phyloP scores from a whole-genome alignment of 2,329 filamentous ascomycete genomes.

The Microdochium nivale region DNA sequence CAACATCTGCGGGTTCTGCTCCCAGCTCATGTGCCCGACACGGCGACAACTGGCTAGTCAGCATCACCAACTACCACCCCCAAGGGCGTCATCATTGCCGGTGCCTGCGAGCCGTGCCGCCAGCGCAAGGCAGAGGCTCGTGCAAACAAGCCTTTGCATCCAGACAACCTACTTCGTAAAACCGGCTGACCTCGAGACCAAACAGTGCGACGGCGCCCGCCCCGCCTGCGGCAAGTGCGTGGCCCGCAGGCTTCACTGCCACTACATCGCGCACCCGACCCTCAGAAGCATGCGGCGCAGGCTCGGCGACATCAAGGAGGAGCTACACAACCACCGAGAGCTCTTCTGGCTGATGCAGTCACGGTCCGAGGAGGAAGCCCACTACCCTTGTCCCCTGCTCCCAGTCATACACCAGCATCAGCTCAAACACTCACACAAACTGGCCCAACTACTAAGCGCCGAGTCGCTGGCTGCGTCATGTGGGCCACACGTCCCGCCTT shows the following conservation, averaged over 20 bases:
- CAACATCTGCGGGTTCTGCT: no score
- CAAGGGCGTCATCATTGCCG: not conserved
- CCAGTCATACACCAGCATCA: no score
- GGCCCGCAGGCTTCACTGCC: not conserved
- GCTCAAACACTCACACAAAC: no score
- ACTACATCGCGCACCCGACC: not conserved
- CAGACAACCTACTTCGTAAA: no score
- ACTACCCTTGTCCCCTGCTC: no score
- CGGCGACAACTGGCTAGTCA: no score
- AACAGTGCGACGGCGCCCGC: not conserved
- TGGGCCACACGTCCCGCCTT: no score
- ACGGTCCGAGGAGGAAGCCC: not conserved
- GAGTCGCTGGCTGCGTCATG: no score
- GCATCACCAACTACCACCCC: not conserved
- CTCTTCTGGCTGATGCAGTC: not conserved
- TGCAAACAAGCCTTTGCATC: not conserved
- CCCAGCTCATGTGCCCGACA: not conserved
- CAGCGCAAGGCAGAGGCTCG: not conserved
- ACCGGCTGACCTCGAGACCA: no score
- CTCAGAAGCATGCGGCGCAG: not conserved
- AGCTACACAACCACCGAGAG: not conserved
- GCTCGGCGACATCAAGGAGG: not conserved
- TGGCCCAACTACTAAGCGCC: no score
- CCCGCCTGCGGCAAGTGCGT: not conserved
- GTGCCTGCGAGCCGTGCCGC: not conserved